Evolutionary conservation across 306 rosid genomes (phyloP).

Genomic region (Pterocarpus santalinus): DNA sequence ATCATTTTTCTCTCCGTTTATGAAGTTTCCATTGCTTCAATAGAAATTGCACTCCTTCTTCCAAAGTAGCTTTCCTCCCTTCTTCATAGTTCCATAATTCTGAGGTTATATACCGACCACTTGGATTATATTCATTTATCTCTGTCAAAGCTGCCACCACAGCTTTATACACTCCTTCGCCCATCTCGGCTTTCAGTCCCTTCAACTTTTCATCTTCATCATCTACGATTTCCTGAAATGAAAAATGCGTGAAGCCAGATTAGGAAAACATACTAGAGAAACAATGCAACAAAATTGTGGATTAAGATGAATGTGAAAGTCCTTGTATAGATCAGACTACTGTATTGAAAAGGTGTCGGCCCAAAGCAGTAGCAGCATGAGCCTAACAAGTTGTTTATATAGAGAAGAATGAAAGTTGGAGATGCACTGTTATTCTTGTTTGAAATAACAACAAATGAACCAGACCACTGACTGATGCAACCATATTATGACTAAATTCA

Average conservation of each 20-base stretch:
- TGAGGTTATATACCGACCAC: constrained; percentile 62
- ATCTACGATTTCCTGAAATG: constrained; percentile 66
- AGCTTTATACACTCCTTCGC: constrained; percentile 55
- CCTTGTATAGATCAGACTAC: too few relatives aligned
- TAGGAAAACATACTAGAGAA: constrained; percentile 36
- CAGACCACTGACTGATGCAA: not conserved
- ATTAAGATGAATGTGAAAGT: constrained; percentile 29
- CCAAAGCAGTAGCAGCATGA: too few relatives aligned
- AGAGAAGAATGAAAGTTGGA: not conserved
- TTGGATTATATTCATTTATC: constrained; percentile 69
- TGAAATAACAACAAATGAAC: not conserved
- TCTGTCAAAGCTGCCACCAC: constrained; percentile 63
- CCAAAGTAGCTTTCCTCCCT: constrained; percentile 58
- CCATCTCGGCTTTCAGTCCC: constrained; percentile 53
- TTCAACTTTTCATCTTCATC: constrained; percentile 63
- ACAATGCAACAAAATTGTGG: constrained; percentile 2
- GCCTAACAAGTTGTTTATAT: not conserved
- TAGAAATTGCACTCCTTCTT: constrained; percentile 55
- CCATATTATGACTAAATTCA: not conserved
- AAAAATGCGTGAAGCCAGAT: constrained; percentile 28
- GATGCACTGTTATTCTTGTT: not conserved
- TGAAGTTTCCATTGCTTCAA: constrained; percentile 53
- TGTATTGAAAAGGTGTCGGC: too few relatives aligned
- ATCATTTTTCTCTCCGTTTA: constrained; percentile 46
- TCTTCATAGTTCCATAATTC: constrained; percentile 66